These are phyloP conservation scores for Thalassiosira hispida DNA, from an alignment of 352 stramenopile species.

Conservation along the genomic window DNA sequence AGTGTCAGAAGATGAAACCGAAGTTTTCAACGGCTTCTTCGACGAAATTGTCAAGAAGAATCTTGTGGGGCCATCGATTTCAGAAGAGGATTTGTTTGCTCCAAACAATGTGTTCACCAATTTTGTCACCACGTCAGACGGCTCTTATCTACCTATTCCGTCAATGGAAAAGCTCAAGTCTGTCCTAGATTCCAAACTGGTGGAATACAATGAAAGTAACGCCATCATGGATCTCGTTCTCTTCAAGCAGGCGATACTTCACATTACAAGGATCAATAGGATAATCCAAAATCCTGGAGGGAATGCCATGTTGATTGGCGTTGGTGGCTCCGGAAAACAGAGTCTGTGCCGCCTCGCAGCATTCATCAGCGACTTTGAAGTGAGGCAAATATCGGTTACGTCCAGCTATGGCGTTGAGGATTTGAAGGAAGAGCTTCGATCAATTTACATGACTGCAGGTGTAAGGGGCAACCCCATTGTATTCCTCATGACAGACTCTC, in stretches of 20 bases:
- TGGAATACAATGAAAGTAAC: slow-evolving; percentile 94
- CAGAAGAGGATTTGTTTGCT: slow-evolving; percentile 87
- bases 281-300: slow-evolving; percentile 96
- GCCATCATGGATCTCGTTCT: slow-evolving; percentile 97
- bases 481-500: slow-evolving; percentile 97
- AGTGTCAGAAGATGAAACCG: slow-evolving; percentile 93
- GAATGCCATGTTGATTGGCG: slow-evolving; percentile 97
- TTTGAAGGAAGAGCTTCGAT: slow-evolving; percentile 94
- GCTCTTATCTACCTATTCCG: slow-evolving; percentile 67
- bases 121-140: slow-evolving; percentile 86
- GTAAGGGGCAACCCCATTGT: slow-evolving; percentile 93
- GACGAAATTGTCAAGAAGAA: slow-evolving; percentile 92
- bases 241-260: slow-evolving; percentile 97
- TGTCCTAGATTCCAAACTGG: slow-evolving; percentile 89
- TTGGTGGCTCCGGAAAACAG: slow-evolving; percentile 96
- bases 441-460: slow-evolving; percentile 96
- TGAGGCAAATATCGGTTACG: slow-evolving; percentile 94
- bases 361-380: slow-evolving; percentile 96
- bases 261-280: slow-evolving; percentile 95
- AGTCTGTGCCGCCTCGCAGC: slow-evolving; percentile 94
- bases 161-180: slow-evolving; percentile 91
- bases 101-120: slow-evolving; percentile 92
- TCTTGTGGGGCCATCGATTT: slow-evolving; percentile 77
- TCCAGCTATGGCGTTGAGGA: slow-evolving; percentile 96
- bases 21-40: slow-evolving; percentile 92